Percentiles rank a stretch among this genome's conserved stretches.
phyloP scores from a whole-genome alignment of 176 grass and related monocot species.

The Hsuehochloa calcarea region DNA sequence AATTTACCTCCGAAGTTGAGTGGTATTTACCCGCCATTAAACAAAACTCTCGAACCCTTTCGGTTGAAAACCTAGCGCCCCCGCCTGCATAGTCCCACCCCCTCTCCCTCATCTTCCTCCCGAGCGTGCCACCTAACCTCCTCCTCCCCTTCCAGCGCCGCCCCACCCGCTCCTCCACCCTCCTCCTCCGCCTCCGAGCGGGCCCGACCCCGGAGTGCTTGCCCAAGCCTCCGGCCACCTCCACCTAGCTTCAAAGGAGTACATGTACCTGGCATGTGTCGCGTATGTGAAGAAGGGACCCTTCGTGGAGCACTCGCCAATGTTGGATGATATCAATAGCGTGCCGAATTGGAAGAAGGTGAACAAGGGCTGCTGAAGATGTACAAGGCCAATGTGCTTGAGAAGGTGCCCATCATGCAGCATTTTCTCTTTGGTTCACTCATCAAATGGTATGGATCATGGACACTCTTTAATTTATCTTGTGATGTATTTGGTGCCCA shows the following conservation, averaged over 20 bases:
- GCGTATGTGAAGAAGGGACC: conserved; percentile 82
- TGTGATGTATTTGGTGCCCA: neutral
- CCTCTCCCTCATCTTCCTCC: too few relatives aligned
- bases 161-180: too few relatives aligned
- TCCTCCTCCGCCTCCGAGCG: too few relatives aligned
- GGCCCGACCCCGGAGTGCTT: too few relatives aligned
- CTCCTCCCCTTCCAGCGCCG: too few relatives aligned
- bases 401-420: conserved; percentile 98
- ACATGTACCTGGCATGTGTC: conserved; percentile 75
- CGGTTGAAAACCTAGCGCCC: too few relatives aligned
- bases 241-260: conserved; percentile 47
- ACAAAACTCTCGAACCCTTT: too few relatives aligned
- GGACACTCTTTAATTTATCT: neutral
- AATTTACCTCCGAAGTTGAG: too few relatives aligned
- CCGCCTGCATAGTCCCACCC: too few relatives aligned
- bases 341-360: conserved; percentile 87
- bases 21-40: too few relatives aligned
- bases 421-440: conserved; percentile 97
- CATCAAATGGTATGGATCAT: conserved; percentile 80
- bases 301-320: conserved; percentile 87
- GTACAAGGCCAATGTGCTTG: conserved; percentile 94
- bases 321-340: conserved; percentile 89
- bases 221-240: too few relatives aligned
- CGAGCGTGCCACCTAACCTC: too few relatives aligned
- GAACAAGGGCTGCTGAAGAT: conserved; percentile 94